Percentiles rank a stretch among this genome's conserved stretches.
These are phyloP conservation scores for Lanmaoa pseudosensibilis DNA, from an alignment of 768 basidiomycete genomes.

Conservation along the genomic window DNA sequence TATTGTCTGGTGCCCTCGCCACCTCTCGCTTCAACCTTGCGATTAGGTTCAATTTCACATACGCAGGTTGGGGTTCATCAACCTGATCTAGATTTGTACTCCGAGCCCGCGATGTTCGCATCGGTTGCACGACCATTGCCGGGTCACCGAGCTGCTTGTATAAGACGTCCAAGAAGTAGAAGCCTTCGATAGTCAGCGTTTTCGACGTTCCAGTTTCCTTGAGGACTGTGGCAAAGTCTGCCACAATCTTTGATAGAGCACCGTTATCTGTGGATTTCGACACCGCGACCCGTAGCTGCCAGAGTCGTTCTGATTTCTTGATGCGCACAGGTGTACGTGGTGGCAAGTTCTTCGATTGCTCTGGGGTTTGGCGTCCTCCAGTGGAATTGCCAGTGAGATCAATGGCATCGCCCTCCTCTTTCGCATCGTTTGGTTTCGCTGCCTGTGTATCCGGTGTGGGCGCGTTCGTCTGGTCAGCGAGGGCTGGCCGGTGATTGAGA, in stretches of 20 bases:
- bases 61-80: slow-evolving; percentile 45
- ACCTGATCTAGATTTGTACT: slow-evolving; percentile 40
- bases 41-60: slow-evolving; percentile 60
- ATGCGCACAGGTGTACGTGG: slow-evolving; percentile 35
- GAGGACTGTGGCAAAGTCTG: slow-evolving; percentile 61
- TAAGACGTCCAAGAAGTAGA: slow-evolving; percentile 65
- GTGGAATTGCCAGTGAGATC: slow-evolving; percentile 43
- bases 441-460: slow-evolving; percentile 30
- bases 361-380: slow-evolving; percentile 33
- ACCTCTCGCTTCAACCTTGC: slow-evolving; percentile 59
- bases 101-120: slow-evolving; percentile 47
- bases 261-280: slow-evolving; percentile 52
- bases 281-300: slow-evolving; percentile 45
- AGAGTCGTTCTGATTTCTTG: slow-evolving; percentile 49
- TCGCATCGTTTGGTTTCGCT: slow-evolving; percentile 30
- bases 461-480: slow-evolving; percentile 53
- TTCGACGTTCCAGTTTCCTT: slow-evolving; percentile 61
- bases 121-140: slow-evolving; percentile 53
- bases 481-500: slow-evolving; percentile 49
- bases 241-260: slow-evolving; percentile 52
- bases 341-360: slow-evolving; percentile 18
- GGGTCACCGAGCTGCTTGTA: slow-evolving; percentile 72
- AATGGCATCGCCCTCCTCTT: slow-evolving; percentile 36
- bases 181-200: slow-evolving; percentile 68
- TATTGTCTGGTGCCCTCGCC: slow-evolving; percentile 48